A percentile compares a stretch with the other conserved stretches of the same genome.
Evolutionary conservation across 2,329 filamentous ascomycete genomes (phyloP).

Genomic region (Teratosphaeriaceae sp.): DNA sequence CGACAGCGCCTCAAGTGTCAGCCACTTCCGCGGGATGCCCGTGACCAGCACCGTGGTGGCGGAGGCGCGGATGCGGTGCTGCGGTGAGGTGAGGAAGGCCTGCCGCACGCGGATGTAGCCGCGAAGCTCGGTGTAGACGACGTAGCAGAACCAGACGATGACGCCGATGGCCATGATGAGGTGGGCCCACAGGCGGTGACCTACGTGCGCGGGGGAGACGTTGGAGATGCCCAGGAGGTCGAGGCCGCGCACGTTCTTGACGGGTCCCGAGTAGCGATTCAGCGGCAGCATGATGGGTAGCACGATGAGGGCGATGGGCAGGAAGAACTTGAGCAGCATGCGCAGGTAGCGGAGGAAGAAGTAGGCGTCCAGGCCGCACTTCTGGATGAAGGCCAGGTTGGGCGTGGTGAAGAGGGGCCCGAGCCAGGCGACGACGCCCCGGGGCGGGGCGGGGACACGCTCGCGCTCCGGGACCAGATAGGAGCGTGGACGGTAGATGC

Average conservation of each 20-base stretch:
- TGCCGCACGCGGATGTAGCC: constrained; percentile 25
- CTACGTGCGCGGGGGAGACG: constrained; percentile 20
- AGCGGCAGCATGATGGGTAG: constrained; percentile 25
- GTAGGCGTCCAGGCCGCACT: constrained; percentile 13
- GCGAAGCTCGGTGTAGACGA: constrained; percentile 26
- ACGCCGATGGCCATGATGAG: constrained; percentile 21
- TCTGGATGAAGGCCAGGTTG: constrained; percentile 9
- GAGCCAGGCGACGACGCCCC: constrained; percentile 8
- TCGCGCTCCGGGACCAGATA: constrained; percentile 13
- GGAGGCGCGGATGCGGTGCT: constrained; percentile 25
- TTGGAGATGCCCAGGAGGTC: constrained; percentile 28
- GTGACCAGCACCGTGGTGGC: constrained; percentile 28
- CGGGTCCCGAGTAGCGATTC: constrained; percentile 22
- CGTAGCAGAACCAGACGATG: constrained; percentile 25
- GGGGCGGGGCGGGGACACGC: constrained; percentile 10
- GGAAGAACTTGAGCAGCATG: constrained; percentile 20
- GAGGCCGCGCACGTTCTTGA: constrained; percentile 24
- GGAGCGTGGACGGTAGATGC: constrained; percentile 12
- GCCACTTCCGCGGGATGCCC: constrained; percentile 25
- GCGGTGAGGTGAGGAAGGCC: constrained; percentile 23
- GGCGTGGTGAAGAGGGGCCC: constrained; percentile 10
- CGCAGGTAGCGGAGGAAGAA: constrained; percentile 11
- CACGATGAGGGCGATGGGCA: constrained; percentile 23
- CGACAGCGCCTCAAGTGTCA: constrained; percentile 22
- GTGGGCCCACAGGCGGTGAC: constrained; percentile 29